phyloP scores from a whole-genome alignment of 73 alveolate species.

The Paraurostyla sp. region DNA sequence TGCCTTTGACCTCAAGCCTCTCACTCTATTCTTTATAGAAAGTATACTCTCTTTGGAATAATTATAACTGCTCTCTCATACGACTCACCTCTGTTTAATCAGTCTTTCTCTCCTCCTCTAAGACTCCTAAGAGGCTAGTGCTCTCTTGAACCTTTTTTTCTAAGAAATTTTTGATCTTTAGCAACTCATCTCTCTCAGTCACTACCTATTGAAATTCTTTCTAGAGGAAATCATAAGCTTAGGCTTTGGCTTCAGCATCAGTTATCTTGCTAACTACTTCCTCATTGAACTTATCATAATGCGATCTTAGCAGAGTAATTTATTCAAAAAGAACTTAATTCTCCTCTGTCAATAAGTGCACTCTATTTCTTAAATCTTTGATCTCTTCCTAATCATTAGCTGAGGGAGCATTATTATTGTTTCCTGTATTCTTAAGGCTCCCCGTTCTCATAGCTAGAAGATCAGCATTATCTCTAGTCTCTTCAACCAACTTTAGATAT shows the following conservation, averaged over 20 bases:
- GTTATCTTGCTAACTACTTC: slow-evolving; percentile 55
- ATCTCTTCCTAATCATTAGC: slow-evolving; percentile 58
- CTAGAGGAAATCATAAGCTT: slow-evolving; percentile 42
- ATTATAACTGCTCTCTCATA: slow-evolving; percentile 31
- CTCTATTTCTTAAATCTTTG: slow-evolving; percentile 61
- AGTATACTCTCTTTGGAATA: slow-evolving; percentile 51
- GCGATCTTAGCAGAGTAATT: slow-evolving; percentile 67
- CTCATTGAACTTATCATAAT: slow-evolving; percentile 70
- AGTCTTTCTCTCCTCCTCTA: slow-evolving; percentile 68
- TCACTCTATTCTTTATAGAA: slow-evolving; percentile 66
- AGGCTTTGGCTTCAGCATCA: slow-evolving; percentile 67
- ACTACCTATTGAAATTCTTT: slow-evolving; percentile 3
- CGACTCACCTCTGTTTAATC: slow-evolving; percentile 61
- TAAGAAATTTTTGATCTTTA: slow-evolving; percentile 26
- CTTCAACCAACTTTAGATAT: slow-evolving; percentile 65
- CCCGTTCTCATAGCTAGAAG: slow-evolving; percentile 62
- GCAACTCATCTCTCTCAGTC: slow-evolving; percentile 45
- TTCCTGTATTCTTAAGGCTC: neutral
- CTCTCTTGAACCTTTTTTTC: slow-evolving; percentile 63
- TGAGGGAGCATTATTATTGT: neutral
- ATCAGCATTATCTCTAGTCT: slow-evolving; percentile 71
- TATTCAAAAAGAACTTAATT: slow-evolving; percentile 72
- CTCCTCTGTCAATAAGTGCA: slow-evolving; percentile 72
- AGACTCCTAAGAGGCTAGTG: slow-evolving; percentile 7
- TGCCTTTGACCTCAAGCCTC: slow-evolving; percentile 12